phyloP scores from a whole-genome alignment of 2,329 filamentous ascomycete species.

The Paraconiothyrium sp. region DNA sequence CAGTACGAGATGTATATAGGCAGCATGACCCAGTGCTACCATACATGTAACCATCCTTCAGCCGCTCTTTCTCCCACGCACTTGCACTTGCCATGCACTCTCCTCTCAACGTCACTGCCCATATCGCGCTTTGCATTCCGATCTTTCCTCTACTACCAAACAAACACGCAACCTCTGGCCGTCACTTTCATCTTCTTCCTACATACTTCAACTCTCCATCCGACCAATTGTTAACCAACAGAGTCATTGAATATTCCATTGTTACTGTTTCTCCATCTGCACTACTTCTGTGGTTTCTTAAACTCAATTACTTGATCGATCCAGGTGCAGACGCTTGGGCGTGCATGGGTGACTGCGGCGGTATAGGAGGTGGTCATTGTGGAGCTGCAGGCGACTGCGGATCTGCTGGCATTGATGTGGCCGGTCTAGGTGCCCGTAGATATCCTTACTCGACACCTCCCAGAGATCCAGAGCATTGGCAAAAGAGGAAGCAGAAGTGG shows the following conservation, averaged over 20 bases:
- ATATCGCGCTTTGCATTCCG: neutral
- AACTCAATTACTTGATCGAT: neutral
- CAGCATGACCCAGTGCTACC: no score
- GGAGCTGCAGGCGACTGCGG: neutral
- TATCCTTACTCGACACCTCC: neutral
- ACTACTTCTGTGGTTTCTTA: neutral
- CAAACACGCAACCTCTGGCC: neutral
- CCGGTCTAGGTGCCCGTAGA: neutral
- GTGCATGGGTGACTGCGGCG: constrained; percentile 8
- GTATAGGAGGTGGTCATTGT: neutral
- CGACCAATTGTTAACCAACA: no score
- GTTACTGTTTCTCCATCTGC: neutral
- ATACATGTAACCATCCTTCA: no score
- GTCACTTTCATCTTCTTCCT: neutral
- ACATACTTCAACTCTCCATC: neutral
- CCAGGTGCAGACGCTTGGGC: neutral
- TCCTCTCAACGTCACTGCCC: neutral
- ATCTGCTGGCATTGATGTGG: neutral
- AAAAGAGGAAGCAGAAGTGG: constrained; percentile 4
- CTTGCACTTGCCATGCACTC: no score
- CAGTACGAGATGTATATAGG: no score
- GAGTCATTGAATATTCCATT: neutral
- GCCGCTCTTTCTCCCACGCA: no score
- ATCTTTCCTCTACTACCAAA: neutral
- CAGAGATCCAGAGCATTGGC: neutral